Base-by-base conservation (phyloP, 2,329 filamentous ascomycete genomes). In the Pyricularia pennisetigena region DNA sequence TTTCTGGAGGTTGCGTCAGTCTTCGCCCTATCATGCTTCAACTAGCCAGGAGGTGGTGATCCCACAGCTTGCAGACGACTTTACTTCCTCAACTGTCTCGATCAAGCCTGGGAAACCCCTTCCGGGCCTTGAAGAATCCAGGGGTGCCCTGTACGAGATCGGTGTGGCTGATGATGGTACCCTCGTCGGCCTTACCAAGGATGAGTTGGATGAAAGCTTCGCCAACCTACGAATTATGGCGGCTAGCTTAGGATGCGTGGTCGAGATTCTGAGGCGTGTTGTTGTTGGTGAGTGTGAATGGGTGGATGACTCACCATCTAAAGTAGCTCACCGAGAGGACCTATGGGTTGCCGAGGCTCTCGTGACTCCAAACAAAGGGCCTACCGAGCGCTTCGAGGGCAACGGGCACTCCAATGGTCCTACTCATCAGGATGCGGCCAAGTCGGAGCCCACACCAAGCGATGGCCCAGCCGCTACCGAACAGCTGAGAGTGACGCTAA, bases 161-260 rank as follows among this genome's bases (percentile, higher is more conserved):
- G 95, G 95, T 0, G 93, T 99, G 10, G 91, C 94, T 30, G 95
- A 99, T 76, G 93, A 98, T 79, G 95, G 95, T 8, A 93, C 90
- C 0, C 88, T 99, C 69, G 87, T 97, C 61, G 95, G 95, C 0
- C 82, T 99, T 64, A 91, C 92, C 2, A 88, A 91, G 71, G 93
- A 97, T 75, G 95, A 99, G 78, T 87, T 99, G 83, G 87, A 94
- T 70, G 94, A 98, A 78, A 97, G 93, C 76, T 83, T 98, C 70
- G 86, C 85, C 61, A 97, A 94, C 69, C 80, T 99, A 54, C 87
- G 89, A 70, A 88, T 91, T 66, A 99, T 99, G 94, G 94, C 95
- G 54, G 91, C 92, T 12, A 97, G 93, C 75, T 80, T 99, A 65
- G 94, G 95, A 5, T 98, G 95, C 74, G 86, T 86, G 67, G 90